Evolutionary conservation across 2,329 filamentous ascomycete genomes (phyloP).

Genomic region (Cordyceps farinosa): DNA sequence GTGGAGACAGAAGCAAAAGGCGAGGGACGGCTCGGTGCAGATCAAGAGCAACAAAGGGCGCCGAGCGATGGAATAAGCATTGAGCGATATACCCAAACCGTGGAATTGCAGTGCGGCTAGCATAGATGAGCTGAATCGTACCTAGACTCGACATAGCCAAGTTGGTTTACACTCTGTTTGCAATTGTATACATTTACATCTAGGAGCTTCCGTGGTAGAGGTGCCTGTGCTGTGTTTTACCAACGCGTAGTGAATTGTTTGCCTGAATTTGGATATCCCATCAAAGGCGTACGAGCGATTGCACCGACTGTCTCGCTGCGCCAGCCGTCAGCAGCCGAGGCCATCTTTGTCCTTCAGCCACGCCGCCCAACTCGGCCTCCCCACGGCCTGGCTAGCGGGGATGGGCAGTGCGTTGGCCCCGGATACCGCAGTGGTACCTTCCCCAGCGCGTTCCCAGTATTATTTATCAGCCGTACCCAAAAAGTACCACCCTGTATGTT

Average conservation of each 20-base stretch:
- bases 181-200: conserved; percentile 7
- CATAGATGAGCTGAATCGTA: conserved; percentile 4
- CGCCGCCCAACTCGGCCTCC: not conserved
- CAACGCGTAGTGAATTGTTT: not conserved
- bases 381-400: conserved; percentile 1
- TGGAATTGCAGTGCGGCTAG: not conserved
- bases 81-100: conserved; percentile 8
- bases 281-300: not conserved
- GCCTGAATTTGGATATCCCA: not conserved
- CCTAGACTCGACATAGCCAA: conserved; percentile 1
- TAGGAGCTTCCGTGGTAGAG: not conserved
- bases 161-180: not conserved
- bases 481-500: not conserved
- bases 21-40: conserved; percentile 40
- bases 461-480: not conserved
- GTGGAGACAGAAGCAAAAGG: conserved; percentile 58
- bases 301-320: not conserved
- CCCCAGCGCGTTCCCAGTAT: not conserved
- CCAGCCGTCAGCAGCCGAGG: not conserved
- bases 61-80: conserved; percentile 23
- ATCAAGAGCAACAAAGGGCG: conserved; percentile 25
- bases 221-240: not conserved
- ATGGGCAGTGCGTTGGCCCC: not conserved
- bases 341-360: not conserved
- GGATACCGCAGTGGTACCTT: conserved; percentile 5